A percentile compares a stretch with the other conserved stretches of the same genome.
Conservation (phyloP, 768 basidiomycete species). For the Neoboletus subvelutipes region DNA sequence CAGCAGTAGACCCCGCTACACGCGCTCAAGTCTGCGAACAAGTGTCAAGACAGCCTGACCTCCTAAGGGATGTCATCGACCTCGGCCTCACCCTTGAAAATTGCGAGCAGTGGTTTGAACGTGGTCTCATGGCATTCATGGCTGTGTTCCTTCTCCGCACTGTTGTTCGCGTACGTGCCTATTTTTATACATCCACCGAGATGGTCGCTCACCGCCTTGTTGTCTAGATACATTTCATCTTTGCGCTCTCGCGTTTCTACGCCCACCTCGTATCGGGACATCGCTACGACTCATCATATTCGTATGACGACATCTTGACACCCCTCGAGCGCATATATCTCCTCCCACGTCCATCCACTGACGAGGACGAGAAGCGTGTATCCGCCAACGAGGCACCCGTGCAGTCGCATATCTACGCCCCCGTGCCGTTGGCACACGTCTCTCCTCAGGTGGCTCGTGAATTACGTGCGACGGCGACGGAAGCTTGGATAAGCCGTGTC, state of each 20-base stretch:
- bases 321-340: slow-evolving; percentile 63
- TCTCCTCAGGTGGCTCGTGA: slow-evolving; percentile 51
- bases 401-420: slow-evolving; percentile 56
- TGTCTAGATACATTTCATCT: slow-evolving; percentile 68
- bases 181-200: background rate
- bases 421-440: slow-evolving; percentile 56
- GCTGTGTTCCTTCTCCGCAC: slow-evolving; percentile 60
- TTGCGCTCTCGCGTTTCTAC: slow-evolving; percentile 69
- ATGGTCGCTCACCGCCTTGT: slow-evolving; percentile 1
- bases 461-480: slow-evolving; percentile 54
- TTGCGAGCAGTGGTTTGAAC: slow-evolving; percentile 77
- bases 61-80: slow-evolving; percentile 67
- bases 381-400: background rate
- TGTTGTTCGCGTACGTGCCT: slow-evolving; percentile 59
- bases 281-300: background rate
- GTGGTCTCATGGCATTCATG: slow-evolving; percentile 58
- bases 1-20: slow-evolving; percentile 52
- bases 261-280: slow-evolving; percentile 50
- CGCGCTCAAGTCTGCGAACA: slow-evolving; percentile 71
- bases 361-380: slow-evolving; percentile 7
- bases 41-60: slow-evolving; percentile 70
- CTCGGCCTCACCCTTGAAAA: slow-evolving; percentile 76
- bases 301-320: slow-evolving; percentile 25
- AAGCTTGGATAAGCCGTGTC: slow-evolving; percentile 57
- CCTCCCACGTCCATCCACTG: slow-evolving; percentile 38